These are phyloP conservation scores for Starmerella tilneyi DNA, from an alignment of 805 yeast species.

Conservation along the genomic window DNA sequence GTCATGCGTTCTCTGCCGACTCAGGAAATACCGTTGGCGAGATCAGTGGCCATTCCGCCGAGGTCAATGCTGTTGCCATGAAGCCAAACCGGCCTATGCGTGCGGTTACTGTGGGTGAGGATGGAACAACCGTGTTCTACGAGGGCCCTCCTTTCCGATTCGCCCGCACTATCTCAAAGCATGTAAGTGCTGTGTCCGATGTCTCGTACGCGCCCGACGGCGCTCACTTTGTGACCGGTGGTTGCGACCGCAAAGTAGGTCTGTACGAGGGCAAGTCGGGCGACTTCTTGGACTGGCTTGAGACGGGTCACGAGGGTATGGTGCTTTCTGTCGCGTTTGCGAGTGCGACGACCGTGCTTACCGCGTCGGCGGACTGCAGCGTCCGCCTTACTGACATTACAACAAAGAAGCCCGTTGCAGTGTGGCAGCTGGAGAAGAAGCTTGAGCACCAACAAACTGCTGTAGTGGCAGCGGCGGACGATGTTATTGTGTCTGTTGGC, in stretches of 20 bases:
- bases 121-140: conserved; percentile 69
- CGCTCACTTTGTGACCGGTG: conserved; percentile 60
- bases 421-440: conserved; percentile 42
- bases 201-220: conserved; percentile 80
- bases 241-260: conserved; percentile 68
- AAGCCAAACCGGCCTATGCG: conserved; percentile 82
- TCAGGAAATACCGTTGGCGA: conserved; percentile 97
- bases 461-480: conserved; percentile 52
- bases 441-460: conserved; percentile 71
- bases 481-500: conserved; percentile 53
- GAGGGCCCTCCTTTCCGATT: conserved; percentile 94
- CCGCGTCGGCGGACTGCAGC: conserved; percentile 74
- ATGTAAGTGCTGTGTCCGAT: conserved; percentile 68
- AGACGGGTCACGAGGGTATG: conserved; percentile 57
- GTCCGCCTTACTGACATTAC: conserved; percentile 56
- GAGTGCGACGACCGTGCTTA: conserved; percentile 47
- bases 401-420: conserved; percentile 36
- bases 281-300: conserved; percentile 48
- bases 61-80: conserved; percentile 72
- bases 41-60: conserved; percentile 80
- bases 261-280: conserved; percentile 85
- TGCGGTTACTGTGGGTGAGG: conserved; percentile 89
- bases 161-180: conserved; percentile 58
- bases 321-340: conserved; percentile 70
- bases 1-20: conserved; percentile 88